Base-by-base conservation (phyloP, 805 yeast genomes). In the Brettanomyces naardenensis region DNA sequence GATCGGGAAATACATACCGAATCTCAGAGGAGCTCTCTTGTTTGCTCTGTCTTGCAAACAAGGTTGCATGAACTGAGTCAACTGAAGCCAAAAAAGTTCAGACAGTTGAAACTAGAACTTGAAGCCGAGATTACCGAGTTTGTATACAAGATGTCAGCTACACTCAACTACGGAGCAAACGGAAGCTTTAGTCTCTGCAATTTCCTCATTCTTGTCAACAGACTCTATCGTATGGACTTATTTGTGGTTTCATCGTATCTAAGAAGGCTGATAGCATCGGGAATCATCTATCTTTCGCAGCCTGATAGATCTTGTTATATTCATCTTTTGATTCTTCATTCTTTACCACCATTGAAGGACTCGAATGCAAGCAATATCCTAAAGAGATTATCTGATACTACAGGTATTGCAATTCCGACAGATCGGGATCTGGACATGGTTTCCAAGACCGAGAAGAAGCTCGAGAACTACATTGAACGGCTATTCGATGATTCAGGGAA, bases 251-350 rank as follows among this genome's bases (percentile, higher is more conserved):
- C 82, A 1, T 70, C 82, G 1, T 90, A 90, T 51, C 66, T 89
- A 40, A 65, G 97, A 49, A 75, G 79, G 47, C 62, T 89, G 27
- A 88, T 90, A 32, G 86, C 96, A 7, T 78, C 92, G 1, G 98
- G 97, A 4, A 66, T 87, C 1, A 73, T 89, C 33, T 86, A 83
- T 56, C 57, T 76, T 10, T 61, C 66, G 3, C 68, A 73, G 6
- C 72, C 75, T 15, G 66, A 66, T 6, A 56, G 61, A 20, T 80
- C 79, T 36, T 67, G 66, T 51, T 59, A 51, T 41, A 68, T 68
- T 31, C 95, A 73, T 52, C 62, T 80, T 18, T 47, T 64, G 9
- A 65, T 83, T 6, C 59, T 83, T 39, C 69, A 72, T 43, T 76
- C 79, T 39, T 55, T 84, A 28, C 84, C 81, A 3, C 69, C 72